phyloP scores from a whole-genome alignment of 2,329 filamentous ascomycete genomes.

The Tolypocladium ovalisporum region DNA sequence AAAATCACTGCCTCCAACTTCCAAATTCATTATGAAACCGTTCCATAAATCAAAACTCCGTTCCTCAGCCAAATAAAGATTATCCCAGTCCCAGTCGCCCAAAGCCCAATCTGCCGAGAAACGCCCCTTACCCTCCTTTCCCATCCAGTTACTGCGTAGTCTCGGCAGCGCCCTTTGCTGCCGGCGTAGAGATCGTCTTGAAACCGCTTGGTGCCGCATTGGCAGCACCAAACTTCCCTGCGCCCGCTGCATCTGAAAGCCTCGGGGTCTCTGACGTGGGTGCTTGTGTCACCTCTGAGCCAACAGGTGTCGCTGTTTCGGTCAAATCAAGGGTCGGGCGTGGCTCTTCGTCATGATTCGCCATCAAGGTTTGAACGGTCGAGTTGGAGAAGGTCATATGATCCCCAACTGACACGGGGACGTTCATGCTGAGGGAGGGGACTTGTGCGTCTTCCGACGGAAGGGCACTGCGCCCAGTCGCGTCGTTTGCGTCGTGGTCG shows the following conservation, averaged over 20 bases:
- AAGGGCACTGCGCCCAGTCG: too few species aligned
- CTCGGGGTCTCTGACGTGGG: neutral
- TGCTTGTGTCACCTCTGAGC: neutral
- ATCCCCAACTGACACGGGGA: neutral
- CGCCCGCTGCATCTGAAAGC: neutral
- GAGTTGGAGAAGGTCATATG: neutral
- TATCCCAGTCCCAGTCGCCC: neutral
- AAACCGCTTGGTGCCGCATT: slow-evolving; percentile 9
- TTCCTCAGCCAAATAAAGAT: neutral
- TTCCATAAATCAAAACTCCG: neutral
- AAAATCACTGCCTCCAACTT: neutral
- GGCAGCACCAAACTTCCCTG: neutral
- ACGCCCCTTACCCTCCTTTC: neutral
- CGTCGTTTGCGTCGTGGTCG: neutral
- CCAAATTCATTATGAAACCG: neutral
- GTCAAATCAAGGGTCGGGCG: neutral
- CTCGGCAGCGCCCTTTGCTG: slow-evolving; percentile 8
- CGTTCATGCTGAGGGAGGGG: neutral
- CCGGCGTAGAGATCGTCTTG: slow-evolving; percentile 11
- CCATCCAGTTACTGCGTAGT: neutral
- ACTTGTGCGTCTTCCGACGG: neutral
- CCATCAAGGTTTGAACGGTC: neutral
- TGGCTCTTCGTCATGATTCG: neutral
- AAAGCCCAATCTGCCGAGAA: neutral
- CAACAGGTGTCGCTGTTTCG: neutral